Evolutionary conservation across 768 basidiomycete species (phyloP).

Genomic region (Hericium erinaceus): DNA sequence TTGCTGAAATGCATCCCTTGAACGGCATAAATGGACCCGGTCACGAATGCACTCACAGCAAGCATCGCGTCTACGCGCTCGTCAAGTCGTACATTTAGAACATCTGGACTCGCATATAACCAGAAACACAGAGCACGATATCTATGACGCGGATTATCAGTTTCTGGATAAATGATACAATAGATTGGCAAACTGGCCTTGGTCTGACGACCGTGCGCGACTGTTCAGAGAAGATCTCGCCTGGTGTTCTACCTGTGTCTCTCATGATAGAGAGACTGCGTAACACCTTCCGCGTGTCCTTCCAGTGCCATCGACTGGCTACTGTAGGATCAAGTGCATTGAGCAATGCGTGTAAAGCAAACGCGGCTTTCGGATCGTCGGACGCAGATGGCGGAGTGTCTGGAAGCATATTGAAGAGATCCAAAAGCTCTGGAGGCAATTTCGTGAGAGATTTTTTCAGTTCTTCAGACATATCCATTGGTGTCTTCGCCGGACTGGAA

Average conservation of each 20-base stretch:
- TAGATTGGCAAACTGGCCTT: conserved; percentile 31
- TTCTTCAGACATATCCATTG: conserved; percentile 13
- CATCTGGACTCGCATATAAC: conserved; percentile 67
- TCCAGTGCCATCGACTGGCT: conserved; percentile 91
- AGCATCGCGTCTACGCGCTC: conserved; percentile 85
- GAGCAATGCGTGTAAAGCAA: conserved; percentile 61
- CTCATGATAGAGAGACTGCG: conserved; percentile 71
- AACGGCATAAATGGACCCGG: neutral
- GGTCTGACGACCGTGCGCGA: conserved; percentile 34
- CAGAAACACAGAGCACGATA: conserved; percentile 86
- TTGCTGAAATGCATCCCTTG: conserved; percentile 1
- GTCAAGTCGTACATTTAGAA: conserved; percentile 62
- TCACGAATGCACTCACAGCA: conserved; percentile 37
- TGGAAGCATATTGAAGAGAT: conserved; percentile 51
- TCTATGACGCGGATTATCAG: conserved; percentile 29
- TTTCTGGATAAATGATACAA: neutral
- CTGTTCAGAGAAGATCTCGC: conserved; percentile 62
- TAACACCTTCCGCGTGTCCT: conserved; percentile 83
- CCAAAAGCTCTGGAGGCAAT: conserved; percentile 37
- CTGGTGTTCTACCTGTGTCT: conserved; percentile 54
- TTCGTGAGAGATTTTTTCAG: conserved; percentile 33
- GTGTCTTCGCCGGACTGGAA: conserved; percentile 1
- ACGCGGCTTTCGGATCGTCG: conserved; percentile 44
- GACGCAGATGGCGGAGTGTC: conserved; percentile 48
- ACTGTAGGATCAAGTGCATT: conserved; percentile 59